phyloP scores from a whole-genome alignment of 345 rosid genomes.

The Eucalyptus leucophloia region DNA sequence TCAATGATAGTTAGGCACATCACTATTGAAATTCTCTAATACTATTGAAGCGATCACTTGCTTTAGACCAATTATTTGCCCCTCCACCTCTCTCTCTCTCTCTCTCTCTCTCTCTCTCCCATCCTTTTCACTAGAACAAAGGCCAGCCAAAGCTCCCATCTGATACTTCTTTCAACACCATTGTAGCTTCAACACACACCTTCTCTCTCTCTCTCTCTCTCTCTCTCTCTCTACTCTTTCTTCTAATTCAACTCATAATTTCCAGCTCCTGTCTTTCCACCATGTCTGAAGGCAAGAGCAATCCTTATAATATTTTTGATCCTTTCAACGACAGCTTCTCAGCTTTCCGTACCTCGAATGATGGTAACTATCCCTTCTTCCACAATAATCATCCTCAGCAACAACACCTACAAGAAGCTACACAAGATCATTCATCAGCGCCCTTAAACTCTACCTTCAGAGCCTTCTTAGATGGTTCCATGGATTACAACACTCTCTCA shows the following conservation, averaged over 20 bases:
- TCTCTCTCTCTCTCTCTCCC: not conserved
- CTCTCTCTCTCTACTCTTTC: not conserved
- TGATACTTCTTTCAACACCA: not conserved
- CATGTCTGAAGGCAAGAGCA: constrained; percentile 18
- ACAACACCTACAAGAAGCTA: not conserved
- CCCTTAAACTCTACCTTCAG: constrained; percentile 20
- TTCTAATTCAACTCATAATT: not conserved
- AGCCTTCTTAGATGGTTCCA: constrained; percentile 13
- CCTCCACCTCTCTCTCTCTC: not conserved
- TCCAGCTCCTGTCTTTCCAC: not conserved
- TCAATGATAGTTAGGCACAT: not conserved
- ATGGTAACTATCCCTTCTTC: not conserved
- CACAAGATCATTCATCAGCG: not conserved
- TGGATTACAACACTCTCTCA: not conserved
- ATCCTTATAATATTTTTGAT: constrained; percentile 1
- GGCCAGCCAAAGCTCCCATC: not conserved
- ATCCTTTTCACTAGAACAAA: not conserved
- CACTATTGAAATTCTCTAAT: not conserved
- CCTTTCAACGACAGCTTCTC: constrained; percentile 9
- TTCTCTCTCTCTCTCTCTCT: not conserved
- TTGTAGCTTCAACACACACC: not conserved
- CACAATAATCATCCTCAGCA: not conserved
- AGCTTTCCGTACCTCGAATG: not conserved
- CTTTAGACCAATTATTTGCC: not conserved
- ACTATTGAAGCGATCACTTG: not conserved